A percentile compares a stretch with the other conserved stretches of the same genome.
Conservation (phyloP, 805 yeast species). For the Isabelozyma pseudorhagii region DNA sequence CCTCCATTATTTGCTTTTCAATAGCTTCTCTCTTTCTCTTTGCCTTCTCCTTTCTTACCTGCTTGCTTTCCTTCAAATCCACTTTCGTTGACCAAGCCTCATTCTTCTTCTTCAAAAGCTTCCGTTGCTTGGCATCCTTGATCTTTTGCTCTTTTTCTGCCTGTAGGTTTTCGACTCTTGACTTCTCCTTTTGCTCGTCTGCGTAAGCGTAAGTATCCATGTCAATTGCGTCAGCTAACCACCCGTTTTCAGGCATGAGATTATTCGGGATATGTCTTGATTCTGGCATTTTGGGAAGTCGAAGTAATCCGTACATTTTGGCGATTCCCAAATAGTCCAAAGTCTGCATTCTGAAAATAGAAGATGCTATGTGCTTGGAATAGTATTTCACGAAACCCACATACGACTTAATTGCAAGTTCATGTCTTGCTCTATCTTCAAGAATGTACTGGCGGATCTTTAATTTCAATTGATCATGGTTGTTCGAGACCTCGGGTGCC, state of each 20-base stretch:
- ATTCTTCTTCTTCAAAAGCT: constrained; percentile 49
- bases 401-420: constrained; percentile 72
- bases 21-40: constrained; percentile 65
- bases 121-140: constrained; percentile 39
- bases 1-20: constrained; percentile 49
- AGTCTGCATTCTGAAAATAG: constrained; percentile 74
- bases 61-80: constrained; percentile 58
- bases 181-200: constrained; percentile 61
- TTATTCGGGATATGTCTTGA: constrained; percentile 47
- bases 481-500: constrained; percentile 14
- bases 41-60: constrained; percentile 64
- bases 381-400: constrained; percentile 83
- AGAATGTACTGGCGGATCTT: constrained; percentile 52
- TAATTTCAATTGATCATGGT: constrained; percentile 24
- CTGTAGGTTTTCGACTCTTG: constrained; percentile 57
- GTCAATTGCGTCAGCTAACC: constrained; percentile 60
- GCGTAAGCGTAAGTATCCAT: constrained; percentile 65
- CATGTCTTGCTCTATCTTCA: constrained; percentile 77
- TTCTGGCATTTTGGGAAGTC: constrained; percentile 96
- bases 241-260: constrained; percentile 66
- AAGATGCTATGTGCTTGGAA: constrained; percentile 81
- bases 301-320: constrained; percentile 69
- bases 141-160: constrained; percentile 37
- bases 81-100: constrained; percentile 78
- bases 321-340: constrained; percentile 75